These are phyloP conservation scores for Roridomyces roridus DNA, from an alignment of 768 basidiomycete species.

Conservation along the genomic window DNA sequence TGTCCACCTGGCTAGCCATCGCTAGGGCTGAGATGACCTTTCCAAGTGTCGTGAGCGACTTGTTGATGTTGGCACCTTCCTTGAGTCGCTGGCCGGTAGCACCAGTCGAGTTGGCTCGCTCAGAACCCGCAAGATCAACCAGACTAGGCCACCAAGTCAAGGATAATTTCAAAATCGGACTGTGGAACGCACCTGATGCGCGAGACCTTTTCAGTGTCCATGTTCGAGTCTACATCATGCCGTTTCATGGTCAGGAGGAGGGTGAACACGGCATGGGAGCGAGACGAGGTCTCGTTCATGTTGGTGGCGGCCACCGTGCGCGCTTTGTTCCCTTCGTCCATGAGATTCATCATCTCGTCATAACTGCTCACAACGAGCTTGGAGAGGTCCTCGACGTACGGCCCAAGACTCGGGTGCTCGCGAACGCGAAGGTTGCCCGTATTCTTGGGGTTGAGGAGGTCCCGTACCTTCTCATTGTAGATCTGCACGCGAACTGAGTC, in stretches of 20 bases:
- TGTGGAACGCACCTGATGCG: slow-evolving; percentile 75
- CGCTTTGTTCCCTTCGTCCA: slow-evolving; percentile 99
- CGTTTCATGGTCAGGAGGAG: slow-evolving; percentile 92
- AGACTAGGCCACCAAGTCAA: slow-evolving; percentile 53
- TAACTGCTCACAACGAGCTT: slow-evolving; percentile 91
- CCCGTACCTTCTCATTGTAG: slow-evolving; percentile 97
- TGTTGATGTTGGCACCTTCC: slow-evolving; percentile 99
- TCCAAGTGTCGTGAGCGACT: slow-evolving; percentile 95
- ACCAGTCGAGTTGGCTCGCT: slow-evolving; percentile 96
- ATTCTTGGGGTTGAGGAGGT: slow-evolving; percentile 97
- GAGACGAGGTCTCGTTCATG: slow-evolving; percentile 99
- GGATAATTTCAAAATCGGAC: slow-evolving; percentile 14
- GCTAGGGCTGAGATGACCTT: slow-evolving; percentile 96
- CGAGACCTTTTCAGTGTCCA: slow-evolving; percentile 98
- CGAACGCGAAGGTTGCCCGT: slow-evolving; percentile 94
- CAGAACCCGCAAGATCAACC: slow-evolving; percentile 96
- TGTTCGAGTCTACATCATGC: slow-evolving; percentile 81
- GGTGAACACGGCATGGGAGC: slow-evolving; percentile 98
- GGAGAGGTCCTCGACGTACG: slow-evolving; percentile 98
- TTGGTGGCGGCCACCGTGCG: slow-evolving; percentile 98
- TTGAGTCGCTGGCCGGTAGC: slow-evolving; percentile 96
- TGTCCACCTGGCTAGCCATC: slow-evolving; percentile 63
- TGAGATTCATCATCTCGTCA: slow-evolving; percentile 97
- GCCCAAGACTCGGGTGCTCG: slow-evolving; percentile 94
- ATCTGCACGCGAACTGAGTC: slow-evolving; percentile 56